Conservation (phyloP, 495 filamentous ascomycete genomes). For the Hypoxylon cercidicola region DNA sequence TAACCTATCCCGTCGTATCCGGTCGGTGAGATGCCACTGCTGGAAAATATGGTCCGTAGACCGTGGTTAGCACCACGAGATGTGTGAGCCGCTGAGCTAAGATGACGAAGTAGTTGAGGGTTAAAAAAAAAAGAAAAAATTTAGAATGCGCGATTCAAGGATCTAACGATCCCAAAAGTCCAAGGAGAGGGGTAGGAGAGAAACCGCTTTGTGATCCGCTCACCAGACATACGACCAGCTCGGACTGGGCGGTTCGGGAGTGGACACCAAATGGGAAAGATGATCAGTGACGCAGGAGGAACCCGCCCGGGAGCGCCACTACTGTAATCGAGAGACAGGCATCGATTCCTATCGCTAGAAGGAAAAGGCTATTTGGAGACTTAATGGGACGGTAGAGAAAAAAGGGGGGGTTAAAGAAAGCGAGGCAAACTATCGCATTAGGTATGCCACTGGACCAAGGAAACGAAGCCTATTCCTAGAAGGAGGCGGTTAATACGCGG, state of each 20-base stretch:
- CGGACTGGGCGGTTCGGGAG: slow-evolving; percentile 39
- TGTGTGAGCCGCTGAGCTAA: slow-evolving; percentile 32
- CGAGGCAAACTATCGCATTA: slow-evolving; percentile 34
- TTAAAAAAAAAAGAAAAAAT: slow-evolving; percentile 12
- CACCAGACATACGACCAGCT: slow-evolving; percentile 41
- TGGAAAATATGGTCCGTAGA: slow-evolving; percentile 21
- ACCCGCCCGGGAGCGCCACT: slow-evolving; percentile 27
- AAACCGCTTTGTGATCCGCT: slow-evolving; percentile 37
- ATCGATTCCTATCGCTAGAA: slow-evolving; percentile 27
- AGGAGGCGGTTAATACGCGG: slow-evolving; percentile 25
- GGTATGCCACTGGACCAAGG: slow-evolving; percentile 16
- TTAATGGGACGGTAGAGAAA: slow-evolving; percentile 18
- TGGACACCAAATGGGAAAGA: slow-evolving; percentile 41
- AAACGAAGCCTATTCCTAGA: slow-evolving; percentile 19
- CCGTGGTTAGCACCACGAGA: slow-evolving; percentile 21
- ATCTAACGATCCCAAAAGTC: background rate
- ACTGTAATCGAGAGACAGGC: slow-evolving; percentile 30
- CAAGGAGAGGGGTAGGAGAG: slow-evolving; percentile 26
- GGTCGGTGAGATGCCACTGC: slow-evolving; percentile 15
- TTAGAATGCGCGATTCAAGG: slow-evolving; percentile 34
- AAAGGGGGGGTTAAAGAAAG: slow-evolving; percentile 23
- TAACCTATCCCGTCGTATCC: slow-evolving; percentile 28
- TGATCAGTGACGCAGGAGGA: slow-evolving; percentile 36
- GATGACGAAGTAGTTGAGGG: slow-evolving; percentile 29
- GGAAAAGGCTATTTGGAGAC: slow-evolving; percentile 29